These are phyloP conservation scores for Irpex lacteus DNA, from an alignment of 1,284 basidiomycete species.

Conservation along the genomic window DNA sequence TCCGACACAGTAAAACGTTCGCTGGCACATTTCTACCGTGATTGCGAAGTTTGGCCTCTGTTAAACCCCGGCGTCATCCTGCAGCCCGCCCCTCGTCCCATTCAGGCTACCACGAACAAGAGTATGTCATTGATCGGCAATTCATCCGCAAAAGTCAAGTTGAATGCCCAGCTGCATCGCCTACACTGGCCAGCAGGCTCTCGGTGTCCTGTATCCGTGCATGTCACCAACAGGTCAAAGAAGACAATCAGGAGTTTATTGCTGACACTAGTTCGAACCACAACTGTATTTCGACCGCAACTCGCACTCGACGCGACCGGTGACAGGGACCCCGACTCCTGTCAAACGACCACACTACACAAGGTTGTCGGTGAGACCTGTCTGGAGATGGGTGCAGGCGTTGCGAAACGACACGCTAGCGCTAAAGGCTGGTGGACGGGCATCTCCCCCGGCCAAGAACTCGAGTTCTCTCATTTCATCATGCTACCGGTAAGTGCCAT, in stretches of 20 bases:
- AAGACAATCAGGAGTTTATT: conserved; percentile 71
- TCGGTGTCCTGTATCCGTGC: conserved; percentile 70
- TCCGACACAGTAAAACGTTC: conserved; percentile 59
- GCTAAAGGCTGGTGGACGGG: conserved; percentile 89
- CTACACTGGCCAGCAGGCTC: conserved; percentile 87
- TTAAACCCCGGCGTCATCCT: conserved; percentile 68
- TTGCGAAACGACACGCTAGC: conserved; percentile 67
- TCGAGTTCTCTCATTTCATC: conserved; percentile 63
- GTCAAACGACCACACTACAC: conserved; percentile 56
- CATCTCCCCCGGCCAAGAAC: conserved; percentile 59
- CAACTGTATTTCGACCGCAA: conserved; percentile 64
- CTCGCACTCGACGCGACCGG: conserved; percentile 40
- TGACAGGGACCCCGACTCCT: conserved; percentile 47
- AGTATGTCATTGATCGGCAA: conserved; percentile 61
- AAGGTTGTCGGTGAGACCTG: conserved; percentile 66
- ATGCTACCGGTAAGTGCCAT: conserved; percentile 65
- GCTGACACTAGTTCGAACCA: conserved; percentile 71
- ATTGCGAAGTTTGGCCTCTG: conserved; percentile 82
- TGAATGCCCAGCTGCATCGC: conserved; percentile 76
- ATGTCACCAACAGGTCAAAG: conserved; percentile 72
- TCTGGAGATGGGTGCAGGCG: conserved; percentile 66
- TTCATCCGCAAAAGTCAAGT: conserved; percentile 58
- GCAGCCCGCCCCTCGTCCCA: conserved; percentile 57
- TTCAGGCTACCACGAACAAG: conserved; percentile 60
- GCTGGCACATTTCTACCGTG: conserved; percentile 91